Conservation (phyloP, 2,329 filamentous ascomycete genomes). For the Epichloe brachyelytri region DNA sequence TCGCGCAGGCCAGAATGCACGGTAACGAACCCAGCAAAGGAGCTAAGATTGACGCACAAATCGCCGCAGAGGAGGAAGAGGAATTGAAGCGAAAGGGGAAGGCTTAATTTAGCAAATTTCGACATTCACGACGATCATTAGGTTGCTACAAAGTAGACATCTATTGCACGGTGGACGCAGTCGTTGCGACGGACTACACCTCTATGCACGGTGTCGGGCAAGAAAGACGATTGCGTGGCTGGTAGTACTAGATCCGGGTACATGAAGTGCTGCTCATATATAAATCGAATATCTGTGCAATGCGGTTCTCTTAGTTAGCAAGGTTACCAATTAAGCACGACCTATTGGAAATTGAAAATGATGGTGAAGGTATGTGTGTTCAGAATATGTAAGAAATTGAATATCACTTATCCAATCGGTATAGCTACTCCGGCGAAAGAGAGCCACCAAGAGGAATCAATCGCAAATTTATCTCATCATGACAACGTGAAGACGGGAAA, state of each 20-base stretch:
- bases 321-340: background rate
- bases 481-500: constrained; percentile 11
- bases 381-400: constrained; percentile 98
- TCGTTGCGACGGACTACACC: no score
- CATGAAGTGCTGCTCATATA: no score
- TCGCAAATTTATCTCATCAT: constrained; percentile 99
- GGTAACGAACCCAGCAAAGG: constrained; percentile 63
- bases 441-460: constrained; percentile 77
- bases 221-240: no score
- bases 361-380: constrained; percentile 23
- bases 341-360: background rate
- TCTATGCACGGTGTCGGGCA: no score
- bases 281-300: no score
- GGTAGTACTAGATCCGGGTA: no score
- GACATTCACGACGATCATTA: background rate
- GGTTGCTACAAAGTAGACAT: background rate
- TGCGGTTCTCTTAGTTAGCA: no score
- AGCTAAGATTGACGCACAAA: constrained; percentile 56
- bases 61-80: constrained; percentile 56
- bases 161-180: background rate
- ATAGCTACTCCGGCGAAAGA: constrained; percentile 80
- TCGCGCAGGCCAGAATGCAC: constrained; percentile 43
- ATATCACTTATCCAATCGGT: constrained; percentile 72
- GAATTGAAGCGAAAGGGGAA: constrained; percentile 45
- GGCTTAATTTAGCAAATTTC: constrained; percentile 6